These are phyloP conservation scores for Chlamydomonas asymmetrica DNA, from an alignment of 139 green algal species.

Conservation along the genomic window DNA sequence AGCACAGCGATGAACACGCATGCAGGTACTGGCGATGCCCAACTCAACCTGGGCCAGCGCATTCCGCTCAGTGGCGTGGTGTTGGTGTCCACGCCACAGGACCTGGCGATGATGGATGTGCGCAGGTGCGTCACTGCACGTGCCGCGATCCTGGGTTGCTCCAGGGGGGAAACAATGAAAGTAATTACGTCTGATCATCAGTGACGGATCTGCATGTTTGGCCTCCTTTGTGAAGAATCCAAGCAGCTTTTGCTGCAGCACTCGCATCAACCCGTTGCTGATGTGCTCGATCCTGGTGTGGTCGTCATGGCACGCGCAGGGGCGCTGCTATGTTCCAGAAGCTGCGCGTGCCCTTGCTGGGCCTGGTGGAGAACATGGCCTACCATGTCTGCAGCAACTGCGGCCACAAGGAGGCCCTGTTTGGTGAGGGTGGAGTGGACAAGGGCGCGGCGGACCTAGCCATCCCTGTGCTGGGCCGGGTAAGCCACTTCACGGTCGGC, in stretches of 20 bases:
- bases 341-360: constrained; percentile 79
- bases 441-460: constrained; percentile 62
- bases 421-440: constrained; percentile 79
- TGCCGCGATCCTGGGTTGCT: too few species aligned
- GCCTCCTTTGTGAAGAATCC: too few species aligned
- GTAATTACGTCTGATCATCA: too few species aligned
- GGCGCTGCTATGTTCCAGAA: constrained; percentile 85
- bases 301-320: too few species aligned
- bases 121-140: constrained; percentile 52
- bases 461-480: constrained; percentile 81
- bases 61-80: constrained; percentile 78
- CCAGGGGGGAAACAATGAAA: too few species aligned
- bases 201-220: too few species aligned
- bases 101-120: constrained; percentile 67
- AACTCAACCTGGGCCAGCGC: constrained; percentile 82
- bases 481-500: constrained; percentile 24
- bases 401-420: constrained; percentile 77
- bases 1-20: too few species aligned
- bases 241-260: too few species aligned
- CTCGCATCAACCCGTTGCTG: too few species aligned
- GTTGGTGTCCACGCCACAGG: constrained; percentile 90
- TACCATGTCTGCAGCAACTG: constrained; percentile 56
- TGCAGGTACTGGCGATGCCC: constrained; percentile 68
- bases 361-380: constrained; percentile 92
- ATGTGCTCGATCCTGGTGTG: too few species aligned